Evolutionary conservation across 2,329 filamentous ascomycete species (phyloP).

Genomic region (Fusarium continuum): DNA sequence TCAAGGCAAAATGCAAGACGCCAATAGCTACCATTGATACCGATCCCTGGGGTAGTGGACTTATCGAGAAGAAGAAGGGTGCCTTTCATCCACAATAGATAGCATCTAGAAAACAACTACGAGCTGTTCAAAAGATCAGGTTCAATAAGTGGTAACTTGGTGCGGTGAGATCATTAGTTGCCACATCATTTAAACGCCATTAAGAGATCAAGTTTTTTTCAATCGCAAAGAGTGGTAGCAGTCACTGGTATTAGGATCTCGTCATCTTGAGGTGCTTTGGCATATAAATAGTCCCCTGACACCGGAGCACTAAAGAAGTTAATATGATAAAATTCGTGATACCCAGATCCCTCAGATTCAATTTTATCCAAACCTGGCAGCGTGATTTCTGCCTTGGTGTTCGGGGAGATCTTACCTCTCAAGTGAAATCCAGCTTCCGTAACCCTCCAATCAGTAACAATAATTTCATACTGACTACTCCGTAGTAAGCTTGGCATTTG

Average conservation of each 20-base stretch:
- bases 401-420: conserved; percentile 33
- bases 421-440: conserved; percentile 37
- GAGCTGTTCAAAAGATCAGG: no score
- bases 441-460: not conserved
- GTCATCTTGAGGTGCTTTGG: no score
- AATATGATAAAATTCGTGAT: conserved; percentile 6
- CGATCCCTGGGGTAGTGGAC: conserved; percentile 2
- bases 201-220: no score
- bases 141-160: no score
- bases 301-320: no score
- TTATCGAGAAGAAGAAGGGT: conserved; percentile 1
- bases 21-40: conserved; percentile 10
- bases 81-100: not conserved
- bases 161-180: no score
- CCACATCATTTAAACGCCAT: no score
- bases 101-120: not conserved
- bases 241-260: no score
- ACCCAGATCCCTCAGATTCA: conserved; percentile 14
- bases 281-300: no score
- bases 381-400: conserved; percentile 22
- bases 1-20: conserved; percentile 15
- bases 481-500: not conserved
- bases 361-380: conserved; percentile 1
- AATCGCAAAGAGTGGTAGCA: no score
- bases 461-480: not conserved